Percentiles rank a stretch among this genome's conserved stretches.
These are phyloP conservation scores for Penicillium sp. DNA, from an alignment of 2,329 filamentous ascomycete species.

Conservation along the genomic window DNA sequence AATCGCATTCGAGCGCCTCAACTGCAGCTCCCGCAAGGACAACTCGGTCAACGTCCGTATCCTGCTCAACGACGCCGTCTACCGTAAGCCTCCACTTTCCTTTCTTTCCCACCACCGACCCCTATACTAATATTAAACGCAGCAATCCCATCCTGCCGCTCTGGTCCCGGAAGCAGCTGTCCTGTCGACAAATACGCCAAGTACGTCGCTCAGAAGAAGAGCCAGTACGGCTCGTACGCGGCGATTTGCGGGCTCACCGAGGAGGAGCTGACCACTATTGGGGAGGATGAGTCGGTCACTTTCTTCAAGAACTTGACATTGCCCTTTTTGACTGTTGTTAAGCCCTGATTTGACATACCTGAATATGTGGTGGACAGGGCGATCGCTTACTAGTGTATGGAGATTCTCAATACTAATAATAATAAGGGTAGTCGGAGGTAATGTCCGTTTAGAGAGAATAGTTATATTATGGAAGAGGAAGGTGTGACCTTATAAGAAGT, in stretches of 20 bases:
- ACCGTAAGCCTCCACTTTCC: conserved; percentile 40
- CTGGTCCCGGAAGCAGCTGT: conserved; percentile 62
- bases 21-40: conserved; percentile 46
- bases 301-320: conserved; percentile 37
- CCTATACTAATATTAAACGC: background rate
- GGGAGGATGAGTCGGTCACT: conserved; percentile 27
- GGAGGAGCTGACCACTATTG: conserved; percentile 27
- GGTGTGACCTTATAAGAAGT: background rate
- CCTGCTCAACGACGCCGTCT: conserved; percentile 66
- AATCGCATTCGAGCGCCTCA: conserved; percentile 67
- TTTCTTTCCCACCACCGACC: background rate
- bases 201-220: conserved; percentile 53
- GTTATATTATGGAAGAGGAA: too few relatives aligned
- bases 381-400: background rate
- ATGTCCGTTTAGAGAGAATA: too few relatives aligned
- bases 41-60: conserved; percentile 55
- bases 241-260: conserved; percentile 28
- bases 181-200: conserved; percentile 52
- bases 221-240: conserved; percentile 56
- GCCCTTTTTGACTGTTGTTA: conserved; percentile 35
- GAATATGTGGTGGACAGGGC: background rate
- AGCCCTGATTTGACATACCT: conserved; percentile 24
- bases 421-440: too few relatives aligned
- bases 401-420: too few relatives aligned
- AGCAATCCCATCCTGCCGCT: conserved; percentile 58